phyloP scores from a whole-genome alignment of 352 stramenopile species.

The Globisporangium perplexum region DNA sequence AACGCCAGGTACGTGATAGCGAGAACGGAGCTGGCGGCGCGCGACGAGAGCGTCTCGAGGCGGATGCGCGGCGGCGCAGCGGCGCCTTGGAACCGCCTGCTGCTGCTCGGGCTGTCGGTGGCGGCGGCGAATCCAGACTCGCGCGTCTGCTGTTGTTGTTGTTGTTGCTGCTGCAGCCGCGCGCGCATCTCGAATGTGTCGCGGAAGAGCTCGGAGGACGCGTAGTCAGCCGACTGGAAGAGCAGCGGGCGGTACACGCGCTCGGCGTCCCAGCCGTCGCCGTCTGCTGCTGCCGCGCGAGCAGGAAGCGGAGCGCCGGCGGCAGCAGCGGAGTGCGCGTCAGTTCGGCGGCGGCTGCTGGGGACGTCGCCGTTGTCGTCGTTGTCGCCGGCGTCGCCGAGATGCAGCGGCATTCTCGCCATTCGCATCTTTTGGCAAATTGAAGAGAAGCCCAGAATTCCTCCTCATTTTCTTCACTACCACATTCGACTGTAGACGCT shows the following conservation, averaged over 20 bases:
- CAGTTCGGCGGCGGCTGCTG: not conserved
- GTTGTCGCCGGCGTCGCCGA: no score
- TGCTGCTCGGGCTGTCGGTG: not conserved
- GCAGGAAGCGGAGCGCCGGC: no score
- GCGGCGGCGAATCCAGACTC: no score
- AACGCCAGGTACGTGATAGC: constrained; percentile 78
- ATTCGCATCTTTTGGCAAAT: no score
- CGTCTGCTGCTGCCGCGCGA: not conserved
- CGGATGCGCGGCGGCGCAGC: constrained; percentile 49
- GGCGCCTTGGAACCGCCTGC: constrained; percentile 6
- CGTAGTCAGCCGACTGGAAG: constrained; percentile 75
- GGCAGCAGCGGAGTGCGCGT: not conserved
- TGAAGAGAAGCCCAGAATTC: no score
- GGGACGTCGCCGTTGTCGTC: no score
- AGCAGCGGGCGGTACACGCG: constrained; percentile 74
- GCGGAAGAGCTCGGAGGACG: constrained; percentile 73
- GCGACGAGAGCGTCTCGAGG: constrained; percentile 73
- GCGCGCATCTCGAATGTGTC: constrained; percentile 78
- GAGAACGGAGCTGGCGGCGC: constrained; percentile 63
- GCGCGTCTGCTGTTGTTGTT: not conserved
- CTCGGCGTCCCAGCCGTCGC: constrained; percentile 25
- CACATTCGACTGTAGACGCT: no score
- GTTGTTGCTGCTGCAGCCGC: constrained; percentile 28
- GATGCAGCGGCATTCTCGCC: no score
- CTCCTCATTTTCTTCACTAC: no score